Evolutionary conservation across 2,329 filamentous ascomycete genomes (phyloP).

Genomic region (Tolypocladium amazonense): DNA sequence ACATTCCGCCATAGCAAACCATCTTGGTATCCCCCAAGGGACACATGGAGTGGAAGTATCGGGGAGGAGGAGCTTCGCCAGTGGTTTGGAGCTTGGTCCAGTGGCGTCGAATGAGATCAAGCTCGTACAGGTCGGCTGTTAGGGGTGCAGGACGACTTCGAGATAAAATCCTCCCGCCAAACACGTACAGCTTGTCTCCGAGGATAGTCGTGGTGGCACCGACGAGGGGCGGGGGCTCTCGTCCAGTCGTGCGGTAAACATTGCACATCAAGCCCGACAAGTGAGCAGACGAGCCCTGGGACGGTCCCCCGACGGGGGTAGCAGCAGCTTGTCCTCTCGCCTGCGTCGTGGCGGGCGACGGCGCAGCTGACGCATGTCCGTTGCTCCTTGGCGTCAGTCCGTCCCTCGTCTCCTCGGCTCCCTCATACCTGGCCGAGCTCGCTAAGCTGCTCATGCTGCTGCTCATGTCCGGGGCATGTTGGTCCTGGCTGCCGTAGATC

Average conservation of each 20-base stretch:
- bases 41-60: constrained; percentile 97
- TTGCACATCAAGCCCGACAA: constrained; percentile 60
- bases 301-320: constrained; percentile 27
- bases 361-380: constrained; percentile 43
- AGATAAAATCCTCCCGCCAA: constrained; percentile 82
- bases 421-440: constrained; percentile 30
- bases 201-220: constrained; percentile 92
- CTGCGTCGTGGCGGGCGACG: constrained; percentile 41
- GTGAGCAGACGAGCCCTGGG: constrained; percentile 42
- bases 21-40: constrained; percentile 88
- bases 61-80: constrained; percentile 78
- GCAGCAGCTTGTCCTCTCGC: constrained; percentile 9
- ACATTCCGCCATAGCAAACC: constrained; percentile 98
- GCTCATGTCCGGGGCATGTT: constrained; percentile 26
- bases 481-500: constrained; percentile 23
- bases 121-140: constrained; percentile 84
- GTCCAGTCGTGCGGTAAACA: constrained; percentile 76
- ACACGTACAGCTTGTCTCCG: constrained; percentile 93
- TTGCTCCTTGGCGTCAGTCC: constrained; percentile 40
- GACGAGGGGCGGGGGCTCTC: constrained; percentile 82
- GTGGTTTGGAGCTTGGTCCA: constrained; percentile 83
- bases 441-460: constrained; percentile 36
- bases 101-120: constrained; percentile 82
- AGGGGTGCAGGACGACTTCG: constrained; percentile 68
- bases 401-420: constrained; percentile 32